A percentile compares a stretch with the other conserved stretches of the same genome.
Conservation (phyloP, 768 basidiomycete species). For the Epithele typhae region DNA sequence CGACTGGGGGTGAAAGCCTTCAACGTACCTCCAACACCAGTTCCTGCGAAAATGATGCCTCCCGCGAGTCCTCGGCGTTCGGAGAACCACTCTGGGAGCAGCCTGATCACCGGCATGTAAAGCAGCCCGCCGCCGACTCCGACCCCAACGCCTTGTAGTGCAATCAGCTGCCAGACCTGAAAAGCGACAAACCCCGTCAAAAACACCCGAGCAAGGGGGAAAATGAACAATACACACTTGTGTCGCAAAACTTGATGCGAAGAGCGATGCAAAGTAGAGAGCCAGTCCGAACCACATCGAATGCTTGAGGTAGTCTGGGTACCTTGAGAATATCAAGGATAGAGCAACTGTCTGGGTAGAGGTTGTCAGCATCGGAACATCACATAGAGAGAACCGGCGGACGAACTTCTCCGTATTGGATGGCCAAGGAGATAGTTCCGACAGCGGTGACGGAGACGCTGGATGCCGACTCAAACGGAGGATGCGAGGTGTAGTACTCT, state of each 20-base stretch:
- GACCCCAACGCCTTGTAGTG: constrained; percentile 16
- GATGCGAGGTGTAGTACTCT: constrained; percentile 21
- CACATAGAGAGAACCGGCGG: no score
- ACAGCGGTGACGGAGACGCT: constrained; percentile 16
- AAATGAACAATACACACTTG: constrained; percentile 6
- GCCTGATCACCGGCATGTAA: constrained; percentile 11
- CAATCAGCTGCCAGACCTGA: constrained; percentile 18
- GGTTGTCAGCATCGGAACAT: neutral
- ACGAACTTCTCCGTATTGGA: constrained; percentile 18
- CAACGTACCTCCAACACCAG: constrained; percentile 12
- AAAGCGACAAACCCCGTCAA: no score
- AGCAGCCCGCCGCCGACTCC: constrained; percentile 16
- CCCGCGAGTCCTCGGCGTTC: constrained; percentile 16
- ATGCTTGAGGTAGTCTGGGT: constrained; percentile 9
- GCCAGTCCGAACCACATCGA: constrained; percentile 12
- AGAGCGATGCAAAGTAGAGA: constrained; percentile 5
- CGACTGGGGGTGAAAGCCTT: neutral
- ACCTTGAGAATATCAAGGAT: neutral
- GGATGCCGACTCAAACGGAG: constrained; percentile 16
- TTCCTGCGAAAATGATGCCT: constrained; percentile 17
- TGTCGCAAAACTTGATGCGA: constrained; percentile 17
- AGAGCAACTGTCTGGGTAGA: neutral
- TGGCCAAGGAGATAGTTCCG: constrained; percentile 14
- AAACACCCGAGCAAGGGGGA: no score
- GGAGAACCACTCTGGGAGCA: constrained; percentile 19